A percentile compares a stretch with the other conserved stretches of the same genome.
Evolutionary conservation across 1,284 basidiomycete genomes (phyloP).

Genomic region (Fomitopsis betulina): DNA sequence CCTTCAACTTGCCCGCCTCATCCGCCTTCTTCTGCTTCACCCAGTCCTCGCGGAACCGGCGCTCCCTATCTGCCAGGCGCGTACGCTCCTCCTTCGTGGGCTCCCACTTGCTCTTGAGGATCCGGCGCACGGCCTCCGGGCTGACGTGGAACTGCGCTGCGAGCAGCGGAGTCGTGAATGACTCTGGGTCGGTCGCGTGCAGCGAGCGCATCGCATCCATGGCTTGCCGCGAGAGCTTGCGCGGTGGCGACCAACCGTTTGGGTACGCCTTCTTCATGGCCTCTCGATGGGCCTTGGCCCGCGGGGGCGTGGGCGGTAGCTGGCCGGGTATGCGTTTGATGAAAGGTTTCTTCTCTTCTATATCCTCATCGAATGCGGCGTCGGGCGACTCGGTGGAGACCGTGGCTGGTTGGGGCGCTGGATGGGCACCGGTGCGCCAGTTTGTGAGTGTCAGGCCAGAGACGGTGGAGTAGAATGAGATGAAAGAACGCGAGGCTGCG

Average conservation of each 20-base stretch:
- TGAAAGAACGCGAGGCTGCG: constrained; percentile 13
- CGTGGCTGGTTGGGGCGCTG: constrained; percentile 45
- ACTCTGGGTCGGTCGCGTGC: constrained; percentile 64
- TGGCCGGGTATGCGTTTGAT: constrained; percentile 6
- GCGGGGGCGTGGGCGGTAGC: constrained; percentile 28
- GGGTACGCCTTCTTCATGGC: constrained; percentile 63
- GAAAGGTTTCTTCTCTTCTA: constrained; percentile 7
- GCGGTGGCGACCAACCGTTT: constrained; percentile 80
- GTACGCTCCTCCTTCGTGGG: constrained; percentile 55
- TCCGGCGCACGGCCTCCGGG: constrained; percentile 82
- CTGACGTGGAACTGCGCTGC: constrained; percentile 80
- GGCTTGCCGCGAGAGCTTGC: constrained; percentile 84
- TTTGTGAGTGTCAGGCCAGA: constrained; percentile 22
- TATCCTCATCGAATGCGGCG: constrained; percentile 24
- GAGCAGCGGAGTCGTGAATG: constrained; percentile 68
- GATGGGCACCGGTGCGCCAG: constrained; percentile 49
- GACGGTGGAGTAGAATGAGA: constrained; percentile 24
- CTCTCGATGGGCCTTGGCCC: constrained; percentile 52
- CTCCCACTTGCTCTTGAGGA: constrained; percentile 79
- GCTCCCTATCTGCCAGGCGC: constrained; percentile 55
- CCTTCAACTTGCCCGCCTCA: constrained; percentile 33
- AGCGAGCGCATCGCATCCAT: constrained; percentile 83
- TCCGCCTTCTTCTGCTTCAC: constrained; percentile 35
- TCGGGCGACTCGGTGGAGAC: constrained; percentile 42
- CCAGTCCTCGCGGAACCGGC: constrained; percentile 40